Evolutionary conservation across 352 stramenopile species (phyloP).

Genomic region (Phytophthora macrochlamydospora): DNA sequence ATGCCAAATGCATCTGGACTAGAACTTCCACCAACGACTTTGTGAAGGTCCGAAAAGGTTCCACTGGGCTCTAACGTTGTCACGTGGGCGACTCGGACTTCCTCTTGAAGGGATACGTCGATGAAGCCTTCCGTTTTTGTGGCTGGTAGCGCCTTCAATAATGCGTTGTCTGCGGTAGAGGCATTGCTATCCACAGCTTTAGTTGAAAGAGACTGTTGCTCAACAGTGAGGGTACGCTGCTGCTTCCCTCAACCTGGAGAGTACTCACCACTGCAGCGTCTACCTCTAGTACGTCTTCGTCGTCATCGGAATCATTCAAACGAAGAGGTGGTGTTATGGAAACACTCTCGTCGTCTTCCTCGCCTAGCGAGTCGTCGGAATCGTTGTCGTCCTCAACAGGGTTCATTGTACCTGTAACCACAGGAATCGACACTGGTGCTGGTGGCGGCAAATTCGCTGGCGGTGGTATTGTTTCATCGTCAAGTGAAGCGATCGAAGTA

Average conservation of each 20-base stretch:
- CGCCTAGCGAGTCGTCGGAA: slow-evolving; percentile 36
- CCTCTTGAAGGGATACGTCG: slow-evolving; percentile 28
- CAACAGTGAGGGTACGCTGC: slow-evolving; percentile 1
- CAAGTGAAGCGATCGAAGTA: background rate
- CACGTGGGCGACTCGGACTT: slow-evolving; percentile 40
- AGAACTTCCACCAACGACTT: slow-evolving; percentile 17
- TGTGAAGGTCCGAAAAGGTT: slow-evolving; percentile 25
- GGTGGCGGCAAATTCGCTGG: slow-evolving; percentile 20
- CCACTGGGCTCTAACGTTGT: slow-evolving; percentile 27
- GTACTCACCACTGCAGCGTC: slow-evolving; percentile 36
- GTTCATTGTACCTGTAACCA: slow-evolving; percentile 41
- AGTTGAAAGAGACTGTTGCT: slow-evolving; percentile 1
- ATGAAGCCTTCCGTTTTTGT: slow-evolving; percentile 16
- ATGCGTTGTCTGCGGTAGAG: slow-evolving; percentile 11
- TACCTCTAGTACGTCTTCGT: slow-evolving; percentile 61
- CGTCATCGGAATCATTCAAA: slow-evolving; percentile 28
- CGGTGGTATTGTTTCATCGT: slow-evolving; percentile 1
- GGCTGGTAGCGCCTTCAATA: slow-evolving; percentile 22
- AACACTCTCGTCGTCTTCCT: slow-evolving; percentile 35
- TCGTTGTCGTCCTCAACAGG: slow-evolving; percentile 28
- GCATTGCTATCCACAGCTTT: slow-evolving; percentile 1
- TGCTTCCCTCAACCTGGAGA: slow-evolving; percentile 30
- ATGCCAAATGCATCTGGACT: slow-evolving; percentile 56
- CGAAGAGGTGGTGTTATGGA: slow-evolving; percentile 16
- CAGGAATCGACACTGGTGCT: slow-evolving; percentile 15